phyloP scores from a whole-genome alignment of 345 rosid species.

The Heritiera littoralis region DNA sequence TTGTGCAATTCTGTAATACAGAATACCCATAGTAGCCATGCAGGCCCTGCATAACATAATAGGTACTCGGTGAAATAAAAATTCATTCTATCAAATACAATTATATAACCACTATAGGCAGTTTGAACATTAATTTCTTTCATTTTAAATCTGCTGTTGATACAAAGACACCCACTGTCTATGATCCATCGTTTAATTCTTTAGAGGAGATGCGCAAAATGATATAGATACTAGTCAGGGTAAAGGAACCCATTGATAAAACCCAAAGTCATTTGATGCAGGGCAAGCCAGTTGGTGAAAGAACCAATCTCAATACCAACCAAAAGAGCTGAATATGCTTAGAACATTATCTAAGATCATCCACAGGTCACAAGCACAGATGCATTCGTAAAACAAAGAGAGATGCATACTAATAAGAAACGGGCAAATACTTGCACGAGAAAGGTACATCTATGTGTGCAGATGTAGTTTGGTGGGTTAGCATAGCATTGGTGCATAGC shows the following conservation, averaged over 20 bases:
- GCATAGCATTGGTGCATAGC: not conserved
- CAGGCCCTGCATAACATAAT: slow-evolving; percentile 73
- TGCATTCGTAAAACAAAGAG: not conserved
- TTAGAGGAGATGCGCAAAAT: not conserved
- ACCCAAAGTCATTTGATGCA: not conserved
- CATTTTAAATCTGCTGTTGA: not conserved
- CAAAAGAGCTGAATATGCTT: not conserved
- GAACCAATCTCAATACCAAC: not conserved
- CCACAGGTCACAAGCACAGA: not conserved
- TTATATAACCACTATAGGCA: not conserved
- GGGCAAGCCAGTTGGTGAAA: not conserved
- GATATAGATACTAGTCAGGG: not conserved
- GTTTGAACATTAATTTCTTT: not conserved
- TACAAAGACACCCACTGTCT: not conserved
- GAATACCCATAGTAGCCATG: slow-evolving; percentile 95
- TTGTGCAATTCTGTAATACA: slow-evolving; percentile 93
- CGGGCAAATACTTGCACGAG: not conserved
- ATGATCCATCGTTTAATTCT: not conserved
- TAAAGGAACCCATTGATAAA: not conserved
- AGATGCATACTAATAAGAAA: not conserved
- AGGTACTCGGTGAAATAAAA: not conserved
- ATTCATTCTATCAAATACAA: not conserved
- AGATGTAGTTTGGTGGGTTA: not conserved
- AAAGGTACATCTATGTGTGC: not conserved
- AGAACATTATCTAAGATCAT: not conserved